Evolutionary conservation across 2,329 filamentous ascomycete genomes (phyloP), one percentile per base, ranked within the genome.

Genomic region (Nigrograna mackinnonii): DNA sequence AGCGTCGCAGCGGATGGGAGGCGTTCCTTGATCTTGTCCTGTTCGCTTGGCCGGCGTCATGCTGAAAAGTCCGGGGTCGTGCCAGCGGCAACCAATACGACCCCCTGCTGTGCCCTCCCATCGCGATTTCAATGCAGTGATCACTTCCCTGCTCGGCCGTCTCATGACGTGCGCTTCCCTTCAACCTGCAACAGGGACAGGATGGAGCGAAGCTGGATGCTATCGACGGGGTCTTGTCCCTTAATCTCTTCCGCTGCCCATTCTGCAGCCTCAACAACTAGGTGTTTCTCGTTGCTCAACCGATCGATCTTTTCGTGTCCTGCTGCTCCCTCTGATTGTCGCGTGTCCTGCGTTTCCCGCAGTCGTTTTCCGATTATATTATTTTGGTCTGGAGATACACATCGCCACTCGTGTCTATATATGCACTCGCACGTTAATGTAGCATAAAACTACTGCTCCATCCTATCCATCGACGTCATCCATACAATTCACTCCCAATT

Each of bases 151-250:
- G 48, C 49, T 40, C 14, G 56, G 59, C 41, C 32, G 35, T 42
- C 57, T 55, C 55, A 62, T 66, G 62, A 66, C 62, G 62, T 63
- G 41, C 44, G 33, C 37, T 35, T 31, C 43, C 31, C 17, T 24
- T 26, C 32, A 41, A 35, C 41, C 21, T 43, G 44, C 40, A 35
- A 33, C 37, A 43, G 41, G 36, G 30, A 40, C 54, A 39, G 39
- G 45, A 22, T 21, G 31, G 16, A 33, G 31, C 31, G 31, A 33
- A 28, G 31, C 31, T 11, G 16, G 9, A 33, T 33, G 31, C 7
- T 9, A 17, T 33, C 31, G 9, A 11, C 18, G 9, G 9, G 31
- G 9, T 11, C 16, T 11, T 9, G 9, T n/a, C 24, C n/a, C n/a
- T 28, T 28, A 28, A 28, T 28, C 24, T 28, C 24, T 9, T n/a